These are phyloP conservation scores for Ochromonas danica DNA, from an alignment of 108 stramenopile species.

Conservation along the genomic window DNA sequence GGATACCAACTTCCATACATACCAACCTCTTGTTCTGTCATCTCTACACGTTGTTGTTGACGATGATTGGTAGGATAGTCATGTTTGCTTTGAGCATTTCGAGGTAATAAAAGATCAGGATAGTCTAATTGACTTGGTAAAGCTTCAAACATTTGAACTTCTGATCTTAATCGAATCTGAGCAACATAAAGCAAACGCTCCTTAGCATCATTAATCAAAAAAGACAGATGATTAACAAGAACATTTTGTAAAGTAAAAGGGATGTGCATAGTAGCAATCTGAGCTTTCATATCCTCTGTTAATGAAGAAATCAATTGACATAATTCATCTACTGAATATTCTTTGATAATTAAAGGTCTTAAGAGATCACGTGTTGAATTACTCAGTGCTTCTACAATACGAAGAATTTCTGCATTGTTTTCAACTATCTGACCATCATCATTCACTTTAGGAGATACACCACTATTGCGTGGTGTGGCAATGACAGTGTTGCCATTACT, in stretches of 20 bases:
- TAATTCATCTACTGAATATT: conserved; percentile 5
- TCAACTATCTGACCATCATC: not conserved
- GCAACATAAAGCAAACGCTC: conserved; percentile 2
- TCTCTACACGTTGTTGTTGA: no score
- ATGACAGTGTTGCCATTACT: not conserved
- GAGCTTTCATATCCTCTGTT: not conserved
- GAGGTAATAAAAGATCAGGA: not conserved
- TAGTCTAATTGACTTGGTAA: conserved; percentile 22
- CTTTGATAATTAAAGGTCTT: conserved; percentile 4
- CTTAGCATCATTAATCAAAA: not conserved
- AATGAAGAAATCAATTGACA: not conserved
- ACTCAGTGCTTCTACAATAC: not conserved
- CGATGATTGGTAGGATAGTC: not conserved
- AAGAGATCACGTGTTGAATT: not conserved
- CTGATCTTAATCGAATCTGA: not conserved
- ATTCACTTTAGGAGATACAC: not conserved
- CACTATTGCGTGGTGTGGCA: not conserved
- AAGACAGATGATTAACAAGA: not conserved
- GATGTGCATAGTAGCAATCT: not conserved
- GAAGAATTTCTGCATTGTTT: not conserved
- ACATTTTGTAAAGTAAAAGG: not conserved
- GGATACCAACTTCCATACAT: conserved; percentile 70
- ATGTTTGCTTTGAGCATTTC: not conserved
- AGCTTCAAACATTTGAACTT: conserved; percentile 24
- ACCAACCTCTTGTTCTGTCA: not conserved